Evolutionary conservation across 2,329 filamentous ascomycete species (phyloP).

Genomic region (Fusarium sp.): DNA sequence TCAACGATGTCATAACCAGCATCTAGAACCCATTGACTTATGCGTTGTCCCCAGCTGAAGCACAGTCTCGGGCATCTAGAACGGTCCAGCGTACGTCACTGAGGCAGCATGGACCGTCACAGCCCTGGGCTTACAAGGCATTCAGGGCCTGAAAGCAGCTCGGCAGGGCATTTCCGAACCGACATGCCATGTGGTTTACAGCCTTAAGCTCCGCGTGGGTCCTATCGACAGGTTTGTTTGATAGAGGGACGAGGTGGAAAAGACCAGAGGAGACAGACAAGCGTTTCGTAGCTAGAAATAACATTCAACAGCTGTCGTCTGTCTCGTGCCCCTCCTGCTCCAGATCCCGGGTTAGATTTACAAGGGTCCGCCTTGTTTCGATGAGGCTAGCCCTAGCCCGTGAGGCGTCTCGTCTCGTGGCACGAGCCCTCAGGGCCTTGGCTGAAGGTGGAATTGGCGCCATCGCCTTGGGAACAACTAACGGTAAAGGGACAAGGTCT

Average conservation of each 20-base stretch:
- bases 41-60: constrained; percentile 30
- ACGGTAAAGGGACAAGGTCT: constrained; percentile 39
- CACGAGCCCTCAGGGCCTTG: constrained; percentile 26
- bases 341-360: constrained; percentile 23
- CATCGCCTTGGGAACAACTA: constrained; percentile 39
- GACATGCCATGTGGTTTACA: constrained; percentile 11
- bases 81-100: constrained; percentile 44
- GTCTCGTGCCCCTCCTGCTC: constrained; percentile 34
- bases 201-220: constrained; percentile 14
- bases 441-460: constrained; percentile 32
- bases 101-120: constrained; percentile 27
- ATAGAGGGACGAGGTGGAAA: constrained; percentile 5
- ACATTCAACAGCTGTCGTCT: constrained; percentile 16
- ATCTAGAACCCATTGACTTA: constrained; percentile 26
- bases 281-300: constrained; percentile 12
- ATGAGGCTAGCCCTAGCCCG: constrained; percentile 26
- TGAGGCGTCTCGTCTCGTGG: constrained; percentile 32
- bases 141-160: constrained; percentile 3
- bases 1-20: constrained; percentile 25
- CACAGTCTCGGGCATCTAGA: constrained; percentile 42
- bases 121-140: constrained; percentile 10
- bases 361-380: constrained; percentile 37
- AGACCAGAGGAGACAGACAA: not conserved
- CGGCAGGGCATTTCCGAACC: constrained; percentile 12
- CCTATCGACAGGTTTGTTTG: constrained; percentile 15